phyloP scores from a whole-genome alignment of 1,139 yeast genomes.

The Suhomyces bribrorum region DNA sequence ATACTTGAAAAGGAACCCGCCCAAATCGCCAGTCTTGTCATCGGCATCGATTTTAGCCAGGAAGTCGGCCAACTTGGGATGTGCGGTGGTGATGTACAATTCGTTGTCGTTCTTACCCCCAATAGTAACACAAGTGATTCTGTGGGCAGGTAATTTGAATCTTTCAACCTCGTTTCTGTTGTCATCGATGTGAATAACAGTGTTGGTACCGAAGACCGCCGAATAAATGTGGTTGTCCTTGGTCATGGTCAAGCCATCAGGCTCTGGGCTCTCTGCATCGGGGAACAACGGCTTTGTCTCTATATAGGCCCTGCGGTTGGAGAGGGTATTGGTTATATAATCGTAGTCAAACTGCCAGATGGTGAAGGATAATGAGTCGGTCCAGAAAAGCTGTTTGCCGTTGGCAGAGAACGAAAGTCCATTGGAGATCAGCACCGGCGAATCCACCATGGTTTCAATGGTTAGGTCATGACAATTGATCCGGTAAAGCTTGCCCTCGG shows the following conservation, averaged over 20 bases:
- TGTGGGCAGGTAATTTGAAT: constrained; percentile 59
- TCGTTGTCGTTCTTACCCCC: constrained; percentile 65
- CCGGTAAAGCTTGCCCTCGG: constrained; percentile 48
- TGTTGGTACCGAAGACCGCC: constrained; percentile 65
- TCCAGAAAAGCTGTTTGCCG: constrained; percentile 59
- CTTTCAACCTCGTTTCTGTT: constrained; percentile 55
- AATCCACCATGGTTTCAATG: constrained; percentile 33
- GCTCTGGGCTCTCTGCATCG: constrained; percentile 50
- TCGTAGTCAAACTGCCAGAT: constrained; percentile 68
- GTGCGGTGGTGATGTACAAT: constrained; percentile 70
- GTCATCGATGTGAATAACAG: constrained; percentile 54
- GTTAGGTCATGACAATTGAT: constrained; percentile 37
- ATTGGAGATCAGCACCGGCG: constrained; percentile 57
- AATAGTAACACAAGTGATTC: constrained; percentile 69
- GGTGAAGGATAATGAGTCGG: constrained; percentile 63
- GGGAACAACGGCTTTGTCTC: constrained; percentile 37
- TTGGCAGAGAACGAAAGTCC: constrained; percentile 74
- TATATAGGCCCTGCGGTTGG: constrained; percentile 47
- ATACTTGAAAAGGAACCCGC: constrained; percentile 44
- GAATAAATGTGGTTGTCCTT: constrained; percentile 62
- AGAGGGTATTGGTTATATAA: constrained; percentile 41
- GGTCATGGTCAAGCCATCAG: constrained; percentile 80
- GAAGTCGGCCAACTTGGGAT: constrained; percentile 43
- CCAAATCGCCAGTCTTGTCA: constrained; percentile 51
- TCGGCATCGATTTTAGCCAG: constrained; percentile 32